A percentile compares a stretch with the other conserved stretches of the same genome.
phyloP scores from a whole-genome alignment of 176 grass and related monocot species.

The Oryza coarctata region DNA sequence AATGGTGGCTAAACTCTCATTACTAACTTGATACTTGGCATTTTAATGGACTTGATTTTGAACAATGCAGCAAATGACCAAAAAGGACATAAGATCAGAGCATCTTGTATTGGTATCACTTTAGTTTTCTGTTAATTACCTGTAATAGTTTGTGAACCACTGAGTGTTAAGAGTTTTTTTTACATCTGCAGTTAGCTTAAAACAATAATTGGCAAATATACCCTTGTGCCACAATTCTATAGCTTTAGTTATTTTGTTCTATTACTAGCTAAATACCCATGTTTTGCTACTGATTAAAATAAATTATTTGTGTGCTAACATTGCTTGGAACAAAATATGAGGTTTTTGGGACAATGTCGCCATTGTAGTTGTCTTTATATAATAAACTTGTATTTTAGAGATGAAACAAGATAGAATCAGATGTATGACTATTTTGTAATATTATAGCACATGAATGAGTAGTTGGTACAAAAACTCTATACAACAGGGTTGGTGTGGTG shows the following conservation, averaged over 20 bases:
- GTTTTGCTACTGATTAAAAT: no score
- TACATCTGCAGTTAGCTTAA: neutral
- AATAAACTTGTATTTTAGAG: no score
- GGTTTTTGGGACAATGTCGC: no score
- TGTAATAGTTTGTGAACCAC: neutral
- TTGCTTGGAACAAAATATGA: no score
- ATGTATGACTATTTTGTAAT: no score
- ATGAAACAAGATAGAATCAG: no score
- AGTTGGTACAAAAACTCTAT: no score
- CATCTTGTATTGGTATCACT: slow-evolving; percentile 1
- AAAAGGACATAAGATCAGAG: neutral
- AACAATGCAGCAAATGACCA: neutral
- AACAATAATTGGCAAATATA: neutral
- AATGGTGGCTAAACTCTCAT: neutral
- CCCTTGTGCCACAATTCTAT: neutral
- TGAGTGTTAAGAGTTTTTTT: neutral
- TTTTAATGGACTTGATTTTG: neutral
- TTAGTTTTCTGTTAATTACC: slow-evolving; percentile 1
- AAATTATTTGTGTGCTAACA: no score
- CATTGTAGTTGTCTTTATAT: no score
- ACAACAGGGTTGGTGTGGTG: no score
- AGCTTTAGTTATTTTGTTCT: neutral
- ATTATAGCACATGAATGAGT: no score
- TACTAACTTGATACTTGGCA: neutral
- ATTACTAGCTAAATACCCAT: no score